Evolutionary conservation across 2,329 filamentous ascomycete genomes (phyloP).

Genomic region (Pseudocercospora ulei): DNA sequence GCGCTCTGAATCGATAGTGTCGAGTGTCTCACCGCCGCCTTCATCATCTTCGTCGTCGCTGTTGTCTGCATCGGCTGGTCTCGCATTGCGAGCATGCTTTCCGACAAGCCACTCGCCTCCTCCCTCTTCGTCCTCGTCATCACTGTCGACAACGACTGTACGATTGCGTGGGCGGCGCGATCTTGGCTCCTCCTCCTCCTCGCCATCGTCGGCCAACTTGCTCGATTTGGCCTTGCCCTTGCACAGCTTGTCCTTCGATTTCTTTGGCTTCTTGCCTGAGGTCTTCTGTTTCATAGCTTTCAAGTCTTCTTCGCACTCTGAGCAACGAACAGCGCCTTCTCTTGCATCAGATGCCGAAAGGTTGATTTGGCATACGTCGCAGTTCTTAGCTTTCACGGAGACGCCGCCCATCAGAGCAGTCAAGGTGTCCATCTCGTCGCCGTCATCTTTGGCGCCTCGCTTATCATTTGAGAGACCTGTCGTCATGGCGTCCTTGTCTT

Average conservation of each 20-base stretch:
- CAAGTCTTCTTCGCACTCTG: conserved; percentile 65
- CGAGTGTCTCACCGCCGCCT: conserved; percentile 70
- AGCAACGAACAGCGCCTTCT: conserved; percentile 52
- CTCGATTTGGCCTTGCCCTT: conserved; percentile 22
- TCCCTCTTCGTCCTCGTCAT: conserved; percentile 47
- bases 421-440: conserved; percentile 66
- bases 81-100: conserved; percentile 4
- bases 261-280: conserved; percentile 33
- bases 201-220: conserved; percentile 8
- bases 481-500: conserved; percentile 74
- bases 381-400: conserved; percentile 65
- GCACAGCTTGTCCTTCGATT: conserved; percentile 22
- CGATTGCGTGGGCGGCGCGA: conserved; percentile 40
- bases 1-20: conserved; percentile 59
- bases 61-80: not conserved
- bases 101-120: conserved; percentile 56
- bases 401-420: conserved; percentile 79
- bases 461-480: conserved; percentile 42
- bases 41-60: conserved; percentile 74
- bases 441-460: conserved; percentile 40
- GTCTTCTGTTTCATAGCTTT: conserved; percentile 47
- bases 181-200: conserved; percentile 24
- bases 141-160: conserved; percentile 54
- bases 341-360: conserved; percentile 50
- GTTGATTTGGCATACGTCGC: conserved; percentile 69